Conservation (phyloP, 768 basidiomycete genomes). For the Punctularia strigosozonata region DNA sequence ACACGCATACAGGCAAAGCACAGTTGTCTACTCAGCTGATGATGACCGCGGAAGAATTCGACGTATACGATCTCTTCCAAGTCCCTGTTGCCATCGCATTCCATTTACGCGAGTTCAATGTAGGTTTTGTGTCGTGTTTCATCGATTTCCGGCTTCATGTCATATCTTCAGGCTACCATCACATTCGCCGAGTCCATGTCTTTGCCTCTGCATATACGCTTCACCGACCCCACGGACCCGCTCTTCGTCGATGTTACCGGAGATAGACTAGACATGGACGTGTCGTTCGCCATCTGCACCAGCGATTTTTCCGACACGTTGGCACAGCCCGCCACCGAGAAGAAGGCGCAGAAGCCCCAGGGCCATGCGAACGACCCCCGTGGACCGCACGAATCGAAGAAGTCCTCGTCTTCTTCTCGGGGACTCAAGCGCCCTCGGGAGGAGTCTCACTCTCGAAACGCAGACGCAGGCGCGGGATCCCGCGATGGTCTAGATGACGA, state of each 20-base stretch:
- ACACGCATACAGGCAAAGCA: slow-evolving; percentile 31
- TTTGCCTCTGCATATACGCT: slow-evolving; percentile 54
- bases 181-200: slow-evolving; percentile 66
- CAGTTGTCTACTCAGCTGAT: slow-evolving; percentile 67
- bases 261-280: slow-evolving; percentile 49
- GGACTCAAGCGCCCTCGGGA: too few species aligned
- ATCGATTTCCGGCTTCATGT: neutral
- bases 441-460: too few species aligned
- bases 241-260: slow-evolving; percentile 70
- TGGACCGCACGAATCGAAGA: too few species aligned
- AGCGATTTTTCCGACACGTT: slow-evolving; percentile 53
- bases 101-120: slow-evolving; percentile 78
- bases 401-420: too few species aligned
- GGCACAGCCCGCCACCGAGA: too few species aligned
- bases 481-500: too few species aligned
- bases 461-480: too few species aligned
- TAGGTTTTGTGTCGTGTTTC: slow-evolving; percentile 19
- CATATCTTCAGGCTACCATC: slow-evolving; percentile 51
- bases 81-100: slow-evolving; percentile 63
- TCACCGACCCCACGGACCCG: slow-evolving; percentile 63
- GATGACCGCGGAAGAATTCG: slow-evolving; percentile 73
- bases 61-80: slow-evolving; percentile 54
- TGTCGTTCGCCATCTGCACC: slow-evolving; percentile 72
- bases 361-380: too few species aligned
- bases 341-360: too few species aligned